These are phyloP conservation scores for Solanum pennellii DNA, from an alignment of 257 asterid species.

Conservation along the genomic window DNA sequence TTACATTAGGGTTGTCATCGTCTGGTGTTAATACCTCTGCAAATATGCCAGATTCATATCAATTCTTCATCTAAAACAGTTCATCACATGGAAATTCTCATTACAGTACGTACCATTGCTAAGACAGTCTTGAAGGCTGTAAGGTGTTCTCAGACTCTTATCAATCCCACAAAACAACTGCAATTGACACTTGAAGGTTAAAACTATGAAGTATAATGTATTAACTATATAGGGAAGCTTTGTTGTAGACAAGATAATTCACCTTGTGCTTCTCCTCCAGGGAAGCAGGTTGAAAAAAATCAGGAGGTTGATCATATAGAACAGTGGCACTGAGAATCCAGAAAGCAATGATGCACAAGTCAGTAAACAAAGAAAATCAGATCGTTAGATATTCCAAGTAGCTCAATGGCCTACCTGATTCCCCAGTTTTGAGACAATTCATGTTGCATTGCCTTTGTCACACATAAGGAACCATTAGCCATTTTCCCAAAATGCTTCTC, in stretches of 20 bases:
- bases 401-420: constrained; percentile 41
- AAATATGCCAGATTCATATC: neutral
- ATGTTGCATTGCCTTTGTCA: constrained; percentile 95
- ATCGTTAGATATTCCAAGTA: neutral
- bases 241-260: constrained; percentile 13
- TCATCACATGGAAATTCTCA: neutral
- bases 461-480: constrained; percentile 94
- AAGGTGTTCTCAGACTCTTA: constrained; percentile 40
- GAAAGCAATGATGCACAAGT: neutral
- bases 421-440: constrained; percentile 95
- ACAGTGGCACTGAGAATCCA: constrained; percentile 64
- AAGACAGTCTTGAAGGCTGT: constrained; percentile 64
- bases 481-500: constrained; percentile 79
- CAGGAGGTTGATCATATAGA: constrained; percentile 93
- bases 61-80: neutral
- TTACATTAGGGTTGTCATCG: constrained; percentile 28
- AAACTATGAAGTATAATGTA: constrained; percentile 7
- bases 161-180: constrained; percentile 83
- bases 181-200: constrained; percentile 19
- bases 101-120: constrained; percentile 59
- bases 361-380: neutral
- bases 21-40: constrained; percentile 29
- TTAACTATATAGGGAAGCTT: constrained; percentile 2
- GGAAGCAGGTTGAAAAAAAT: constrained; percentile 75
- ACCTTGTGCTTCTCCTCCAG: constrained; percentile 74